Evolutionary conservation across 805 yeast species (phyloP).

Genomic region (Candida methanosorbosa): DNA sequence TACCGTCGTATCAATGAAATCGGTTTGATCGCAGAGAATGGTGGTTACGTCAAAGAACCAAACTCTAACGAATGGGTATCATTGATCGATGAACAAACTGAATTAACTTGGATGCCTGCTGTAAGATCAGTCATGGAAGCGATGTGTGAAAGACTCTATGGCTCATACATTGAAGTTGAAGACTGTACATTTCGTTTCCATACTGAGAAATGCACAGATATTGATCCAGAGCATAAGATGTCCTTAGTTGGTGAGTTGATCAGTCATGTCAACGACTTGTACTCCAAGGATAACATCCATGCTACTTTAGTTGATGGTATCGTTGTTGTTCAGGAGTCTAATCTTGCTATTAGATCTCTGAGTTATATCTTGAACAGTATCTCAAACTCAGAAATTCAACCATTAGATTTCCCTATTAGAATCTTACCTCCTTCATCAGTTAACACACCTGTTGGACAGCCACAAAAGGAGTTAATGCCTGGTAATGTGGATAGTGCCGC

Average conservation of each 20-base stretch:
- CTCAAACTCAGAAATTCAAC: constrained; percentile 12
- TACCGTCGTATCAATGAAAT: constrained; percentile 60
- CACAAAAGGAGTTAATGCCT: constrained; percentile 6
- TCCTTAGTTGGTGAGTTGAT: constrained; percentile 77
- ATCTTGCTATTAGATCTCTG: constrained; percentile 48
- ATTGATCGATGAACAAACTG: constrained; percentile 41
- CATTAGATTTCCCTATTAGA: constrained; percentile 9
- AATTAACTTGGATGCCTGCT: constrained; percentile 50
- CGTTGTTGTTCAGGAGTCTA: constrained; percentile 63
- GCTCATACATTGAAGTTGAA: constrained; percentile 60
- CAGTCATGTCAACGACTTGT: constrained; percentile 74
- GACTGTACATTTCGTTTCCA: constrained; percentile 74
- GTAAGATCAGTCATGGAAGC: constrained; percentile 47
- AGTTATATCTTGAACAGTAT: constrained; percentile 38
- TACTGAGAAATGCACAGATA: constrained; percentile 58
- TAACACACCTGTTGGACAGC: constrained; percentile 9
- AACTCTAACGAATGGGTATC: constrained; percentile 51
- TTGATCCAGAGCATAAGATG: constrained; percentile 52
- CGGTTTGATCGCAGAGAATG: constrained; percentile 87
- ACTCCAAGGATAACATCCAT: constrained; percentile 56
- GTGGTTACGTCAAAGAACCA: constrained; percentile 62
- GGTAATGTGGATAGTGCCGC: constrained; percentile 3
- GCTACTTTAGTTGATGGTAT: constrained; percentile 66
- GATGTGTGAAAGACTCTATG: constrained; percentile 71
- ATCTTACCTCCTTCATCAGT: constrained; percentile 14